A percentile compares a stretch with the other conserved stretches of the same genome.
These are phyloP conservation scores for Quercus dentata DNA, from an alignment of 306 rosid genomes.

Conservation along the genomic window DNA sequence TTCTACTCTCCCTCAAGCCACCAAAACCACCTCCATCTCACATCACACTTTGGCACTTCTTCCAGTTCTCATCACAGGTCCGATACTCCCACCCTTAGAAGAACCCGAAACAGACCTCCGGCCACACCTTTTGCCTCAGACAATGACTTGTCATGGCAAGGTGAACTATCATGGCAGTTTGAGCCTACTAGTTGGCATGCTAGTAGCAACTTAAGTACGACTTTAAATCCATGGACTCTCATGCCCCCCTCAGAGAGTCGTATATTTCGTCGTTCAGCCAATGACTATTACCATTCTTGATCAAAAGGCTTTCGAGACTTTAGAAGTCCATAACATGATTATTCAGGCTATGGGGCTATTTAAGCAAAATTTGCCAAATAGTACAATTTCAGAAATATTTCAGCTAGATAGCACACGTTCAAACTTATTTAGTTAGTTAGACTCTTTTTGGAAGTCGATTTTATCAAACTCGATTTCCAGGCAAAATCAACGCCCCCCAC, in stretches of 20 bases:
- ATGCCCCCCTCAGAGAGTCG: constrained; percentile 36
- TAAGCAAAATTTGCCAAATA: no score
- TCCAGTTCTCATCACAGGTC: constrained; percentile 26
- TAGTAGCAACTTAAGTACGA: constrained; percentile 43
- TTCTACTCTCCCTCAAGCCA: constrained; percentile 20
- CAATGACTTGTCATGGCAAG: constrained; percentile 67
- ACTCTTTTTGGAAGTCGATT: no score
- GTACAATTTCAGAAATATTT: no score
- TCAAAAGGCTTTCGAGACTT: constrained; percentile 25
- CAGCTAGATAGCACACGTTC: no score
- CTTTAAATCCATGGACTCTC: constrained; percentile 67
- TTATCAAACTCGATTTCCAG: no score
- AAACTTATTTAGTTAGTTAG: no score
- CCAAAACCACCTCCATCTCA: constrained; percentile 31
- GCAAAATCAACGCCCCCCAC: no score
- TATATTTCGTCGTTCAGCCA: constrained; percentile 46
- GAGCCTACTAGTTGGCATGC: constrained; percentile 55
- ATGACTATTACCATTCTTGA: constrained; percentile 60
- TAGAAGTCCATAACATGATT: constrained; percentile 16
- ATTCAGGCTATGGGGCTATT: constrained; percentile 26
- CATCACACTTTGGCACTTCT: constrained; percentile 33
- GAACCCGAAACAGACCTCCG: constrained; percentile 34
- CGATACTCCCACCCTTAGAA: constrained; percentile 15
- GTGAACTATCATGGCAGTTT: constrained; percentile 78
- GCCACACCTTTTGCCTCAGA: constrained; percentile 67